Conservation (phyloP, 2,329 filamentous ascomycete species). For the Sclerotinia sclerotiorum region DNA sequence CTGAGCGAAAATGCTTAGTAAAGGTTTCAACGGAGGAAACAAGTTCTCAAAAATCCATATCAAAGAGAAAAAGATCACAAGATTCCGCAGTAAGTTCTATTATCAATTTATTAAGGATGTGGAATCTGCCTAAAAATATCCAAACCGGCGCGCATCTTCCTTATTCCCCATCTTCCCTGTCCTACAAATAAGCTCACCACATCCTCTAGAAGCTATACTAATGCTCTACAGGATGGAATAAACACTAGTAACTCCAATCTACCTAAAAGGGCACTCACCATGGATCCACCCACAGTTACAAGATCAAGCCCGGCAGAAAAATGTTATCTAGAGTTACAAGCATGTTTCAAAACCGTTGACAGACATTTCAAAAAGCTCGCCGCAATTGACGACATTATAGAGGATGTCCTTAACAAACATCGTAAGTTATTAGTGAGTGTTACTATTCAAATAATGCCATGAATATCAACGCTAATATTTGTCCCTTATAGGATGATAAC, state of each 20-base stretch:
- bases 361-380: neutral
- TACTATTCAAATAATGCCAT: neutral
- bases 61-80: neutral
- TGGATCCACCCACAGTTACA: neutral
- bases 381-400: neutral
- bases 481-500: neutral
- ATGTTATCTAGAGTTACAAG: neutral
- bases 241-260: neutral
- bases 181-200: too few relatives aligned
- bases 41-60: neutral
- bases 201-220: neutral
- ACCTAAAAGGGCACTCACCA: neutral
- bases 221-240: neutral
- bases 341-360: neutral
- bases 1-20: neutral
- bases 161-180: neutral
- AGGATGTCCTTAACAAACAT: neutral
- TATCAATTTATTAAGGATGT: neutral
- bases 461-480: neutral
- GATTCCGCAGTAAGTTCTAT: neutral
- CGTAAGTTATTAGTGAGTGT: neutral
- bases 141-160: neutral
- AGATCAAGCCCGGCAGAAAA: neutral
- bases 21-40: neutral
- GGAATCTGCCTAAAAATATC: too few relatives aligned